Conservation (phyloP, 108 stramenopile genomes). For the Ochromonas danica region DNA sequence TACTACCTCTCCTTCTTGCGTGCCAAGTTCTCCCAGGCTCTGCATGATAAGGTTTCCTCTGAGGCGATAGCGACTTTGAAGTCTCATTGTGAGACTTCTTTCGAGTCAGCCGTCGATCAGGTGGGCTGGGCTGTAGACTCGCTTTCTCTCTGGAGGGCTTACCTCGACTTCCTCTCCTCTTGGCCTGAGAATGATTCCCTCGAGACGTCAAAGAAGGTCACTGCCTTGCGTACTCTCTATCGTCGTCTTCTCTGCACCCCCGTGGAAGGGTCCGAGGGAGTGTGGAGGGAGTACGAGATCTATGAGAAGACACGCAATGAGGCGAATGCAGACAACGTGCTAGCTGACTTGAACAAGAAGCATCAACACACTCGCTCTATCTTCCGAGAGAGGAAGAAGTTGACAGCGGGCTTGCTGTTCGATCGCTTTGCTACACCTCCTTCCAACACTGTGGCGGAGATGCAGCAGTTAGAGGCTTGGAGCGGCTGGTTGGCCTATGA, state of each 20-base stretch:
- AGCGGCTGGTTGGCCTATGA: slow-evolving; percentile 12
- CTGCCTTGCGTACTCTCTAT: slow-evolving; percentile 12
- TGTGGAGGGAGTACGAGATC: slow-evolving; percentile 18
- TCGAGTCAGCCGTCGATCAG: background rate
- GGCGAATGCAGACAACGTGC: background rate
- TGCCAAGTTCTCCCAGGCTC: background rate
- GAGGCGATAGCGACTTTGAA: background rate
- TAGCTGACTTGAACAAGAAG: slow-evolving; percentile 9
- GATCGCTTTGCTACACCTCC: slow-evolving; percentile 14
- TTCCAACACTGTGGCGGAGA: background rate
- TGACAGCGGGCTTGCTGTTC: background rate
- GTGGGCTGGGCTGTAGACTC: slow-evolving; percentile 4
- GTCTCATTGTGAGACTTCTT: background rate
- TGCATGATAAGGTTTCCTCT: background rate
- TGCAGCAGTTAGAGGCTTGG: slow-evolving; percentile 34
- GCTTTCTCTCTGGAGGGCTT: slow-evolving; percentile 2
- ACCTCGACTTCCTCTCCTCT: background rate
- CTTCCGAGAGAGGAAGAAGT: background rate
- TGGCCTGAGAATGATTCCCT: background rate
- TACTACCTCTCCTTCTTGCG: background rate
- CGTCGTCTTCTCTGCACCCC: background rate
- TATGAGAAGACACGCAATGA: background rate
- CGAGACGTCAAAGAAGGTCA: background rate
- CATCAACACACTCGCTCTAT: background rate
- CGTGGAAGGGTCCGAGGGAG: background rate